Conservation (phyloP, 768 basidiomycete species). For the Megacollybia marginata region DNA sequence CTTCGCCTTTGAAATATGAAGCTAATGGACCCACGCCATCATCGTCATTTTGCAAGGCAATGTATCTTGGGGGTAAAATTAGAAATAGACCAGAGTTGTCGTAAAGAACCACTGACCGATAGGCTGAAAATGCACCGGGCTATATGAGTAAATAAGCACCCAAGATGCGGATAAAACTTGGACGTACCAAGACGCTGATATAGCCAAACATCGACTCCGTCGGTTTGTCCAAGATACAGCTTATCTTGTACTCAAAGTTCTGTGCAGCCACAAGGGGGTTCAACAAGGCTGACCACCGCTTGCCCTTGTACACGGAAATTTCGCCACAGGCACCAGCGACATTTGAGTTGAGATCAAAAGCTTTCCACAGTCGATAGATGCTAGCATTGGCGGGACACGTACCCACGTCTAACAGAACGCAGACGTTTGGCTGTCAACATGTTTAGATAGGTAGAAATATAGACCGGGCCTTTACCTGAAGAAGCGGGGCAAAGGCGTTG, state of each 20-base stretch:
- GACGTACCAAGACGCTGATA: slow-evolving; percentile 78
- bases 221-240: slow-evolving; percentile 71
- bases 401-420: slow-evolving; percentile 89
- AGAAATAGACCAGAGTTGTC: slow-evolving; percentile 14
- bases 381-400: slow-evolving; percentile 85
- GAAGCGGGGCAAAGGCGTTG: slow-evolving; percentile 80
- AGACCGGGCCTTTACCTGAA: slow-evolving; percentile 48
- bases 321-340: slow-evolving; percentile 98
- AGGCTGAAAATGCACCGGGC: slow-evolving; percentile 95
- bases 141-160: slow-evolving; percentile 15
- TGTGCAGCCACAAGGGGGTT: slow-evolving; percentile 83
- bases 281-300: slow-evolving; percentile 70
- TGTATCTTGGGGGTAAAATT: slow-evolving; percentile 43
- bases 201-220: slow-evolving; percentile 91
- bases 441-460: not conserved
- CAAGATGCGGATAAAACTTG: not conserved
- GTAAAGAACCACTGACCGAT: slow-evolving; percentile 37
- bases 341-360: slow-evolving; percentile 85
- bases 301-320: slow-evolving; percentile 88
- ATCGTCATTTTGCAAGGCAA: slow-evolving; percentile 82
- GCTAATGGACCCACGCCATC: slow-evolving; percentile 81
- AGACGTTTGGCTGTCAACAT: slow-evolving; percentile 72
- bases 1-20: slow-evolving; percentile 97
- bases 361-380: slow-evolving; percentile 93
- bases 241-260: slow-evolving; percentile 75